These are phyloP conservation scores for Theileria parva DNA, from an alignment of 169 alveolate genomes.

Conservation along the genomic window DNA sequence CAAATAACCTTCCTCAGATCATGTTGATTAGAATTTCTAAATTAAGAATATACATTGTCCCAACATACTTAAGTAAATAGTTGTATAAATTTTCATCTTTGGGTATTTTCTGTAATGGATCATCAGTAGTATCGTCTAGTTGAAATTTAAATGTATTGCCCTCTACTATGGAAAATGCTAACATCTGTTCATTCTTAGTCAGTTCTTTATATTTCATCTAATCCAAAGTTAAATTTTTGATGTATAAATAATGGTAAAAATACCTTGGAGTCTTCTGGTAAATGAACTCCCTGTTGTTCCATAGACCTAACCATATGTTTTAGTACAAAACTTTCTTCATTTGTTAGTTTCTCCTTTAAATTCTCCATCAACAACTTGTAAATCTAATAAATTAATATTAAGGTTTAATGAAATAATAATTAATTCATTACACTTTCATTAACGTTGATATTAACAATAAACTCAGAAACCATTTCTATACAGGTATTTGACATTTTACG, in stretches of 20 bases:
- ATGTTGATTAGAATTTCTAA: constrained; percentile 44
- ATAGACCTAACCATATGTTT: constrained; percentile 75
- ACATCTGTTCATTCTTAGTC: constrained; percentile 36
- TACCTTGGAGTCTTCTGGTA: constrained; percentile 56
- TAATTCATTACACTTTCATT: constrained; percentile 50
- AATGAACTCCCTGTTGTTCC: constrained; percentile 78
- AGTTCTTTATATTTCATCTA: constrained; percentile 39
- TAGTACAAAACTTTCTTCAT: constrained; percentile 70
- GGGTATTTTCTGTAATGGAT: not conserved
- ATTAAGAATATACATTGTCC: not conserved
- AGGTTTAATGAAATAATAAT: not conserved
- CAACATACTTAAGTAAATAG: not conserved
- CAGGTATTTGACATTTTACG: constrained; percentile 69
- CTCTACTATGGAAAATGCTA: constrained; percentile 34
- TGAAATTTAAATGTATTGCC: constrained; percentile 17
- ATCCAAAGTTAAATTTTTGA: constrained; percentile 16
- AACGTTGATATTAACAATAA: constrained; percentile 67
- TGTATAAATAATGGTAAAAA: constrained; percentile 14
- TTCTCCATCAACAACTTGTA: constrained; percentile 55
- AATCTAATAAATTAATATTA: constrained; percentile 29
- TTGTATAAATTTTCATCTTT: not conserved
- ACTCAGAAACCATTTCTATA: constrained; percentile 63
- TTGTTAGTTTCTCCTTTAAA: constrained; percentile 25
- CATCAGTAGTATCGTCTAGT: not conserved
- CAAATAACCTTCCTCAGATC: constrained; percentile 30